phyloP scores from a whole-genome alignment of 2,329 filamentous ascomycete genomes.

The Aspergillus unguis region DNA sequence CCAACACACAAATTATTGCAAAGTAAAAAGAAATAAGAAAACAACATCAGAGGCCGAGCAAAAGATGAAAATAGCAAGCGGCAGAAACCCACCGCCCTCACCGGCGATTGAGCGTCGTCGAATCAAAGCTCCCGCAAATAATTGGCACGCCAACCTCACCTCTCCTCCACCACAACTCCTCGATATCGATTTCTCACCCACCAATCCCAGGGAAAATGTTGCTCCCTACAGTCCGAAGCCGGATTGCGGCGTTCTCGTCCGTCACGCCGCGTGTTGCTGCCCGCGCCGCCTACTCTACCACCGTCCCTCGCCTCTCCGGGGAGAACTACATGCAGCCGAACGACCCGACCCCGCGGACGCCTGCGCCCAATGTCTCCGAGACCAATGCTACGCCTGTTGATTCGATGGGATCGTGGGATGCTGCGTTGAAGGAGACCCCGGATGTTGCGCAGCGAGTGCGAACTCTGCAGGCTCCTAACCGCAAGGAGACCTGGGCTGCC shows the following conservation, averaged over 20 bases:
- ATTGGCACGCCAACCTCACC: slow-evolving; percentile 17
- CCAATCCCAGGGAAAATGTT: slow-evolving; percentile 20
- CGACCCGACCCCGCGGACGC: slow-evolving; percentile 51
- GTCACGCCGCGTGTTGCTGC: slow-evolving; percentile 29
- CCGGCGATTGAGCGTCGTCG: slow-evolving; percentile 24
- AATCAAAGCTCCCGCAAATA: slow-evolving; percentile 24
- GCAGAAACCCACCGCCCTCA: slow-evolving; percentile 21
- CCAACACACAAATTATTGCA: background rate
- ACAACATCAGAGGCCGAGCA: background rate
- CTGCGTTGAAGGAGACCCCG: slow-evolving; percentile 54
- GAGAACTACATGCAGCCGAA: slow-evolving; percentile 51
- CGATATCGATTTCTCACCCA: slow-evolving; percentile 15
- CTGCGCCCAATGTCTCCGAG: slow-evolving; percentile 56
- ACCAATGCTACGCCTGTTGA: slow-evolving; percentile 58
- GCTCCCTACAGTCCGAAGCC: slow-evolving; percentile 42
- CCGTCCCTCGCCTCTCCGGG: slow-evolving; percentile 33
- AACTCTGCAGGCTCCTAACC: slow-evolving; percentile 80
- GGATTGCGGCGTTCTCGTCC: slow-evolving; percentile 47
- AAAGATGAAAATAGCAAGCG: slow-evolving; percentile 14
- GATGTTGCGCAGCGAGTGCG: slow-evolving; percentile 56
- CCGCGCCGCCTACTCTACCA: slow-evolving; percentile 44
- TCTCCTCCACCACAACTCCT: slow-evolving; percentile 20
- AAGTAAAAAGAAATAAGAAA: slow-evolving; percentile 1
- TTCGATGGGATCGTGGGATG: slow-evolving; percentile 49
- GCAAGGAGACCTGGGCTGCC: slow-evolving; percentile 73